These are phyloP conservation scores for Halophytophthora batemanensis DNA, from an alignment of 352 stramenopile genomes.

Conservation along the genomic window DNA sequence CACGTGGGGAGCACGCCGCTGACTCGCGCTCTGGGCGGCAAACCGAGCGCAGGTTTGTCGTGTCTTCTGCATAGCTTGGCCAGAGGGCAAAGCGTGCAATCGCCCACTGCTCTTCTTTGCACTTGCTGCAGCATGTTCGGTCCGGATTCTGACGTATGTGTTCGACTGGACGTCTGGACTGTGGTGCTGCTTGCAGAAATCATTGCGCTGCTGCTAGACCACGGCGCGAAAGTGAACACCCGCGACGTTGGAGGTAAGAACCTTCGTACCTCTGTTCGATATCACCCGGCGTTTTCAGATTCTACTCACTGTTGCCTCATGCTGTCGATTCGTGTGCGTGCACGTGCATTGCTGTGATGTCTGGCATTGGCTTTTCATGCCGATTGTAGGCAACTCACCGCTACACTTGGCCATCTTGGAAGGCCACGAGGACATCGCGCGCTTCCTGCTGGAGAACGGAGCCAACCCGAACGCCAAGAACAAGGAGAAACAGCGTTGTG, in stretches of 20 bases:
- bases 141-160: background rate
- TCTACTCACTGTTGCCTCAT: too few species aligned
- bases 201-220: slow-evolving; percentile 57
- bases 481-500: slow-evolving; percentile 47
- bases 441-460: slow-evolving; percentile 54
- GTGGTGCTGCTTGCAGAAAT: slow-evolving; percentile 32
- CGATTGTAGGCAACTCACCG: slow-evolving; percentile 52
- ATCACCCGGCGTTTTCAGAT: too few species aligned
- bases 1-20: slow-evolving; percentile 59
- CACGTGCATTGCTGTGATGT: background rate
- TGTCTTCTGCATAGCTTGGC: background rate
- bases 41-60: slow-evolving; percentile 45
- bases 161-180: too few species aligned
- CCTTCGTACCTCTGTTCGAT: background rate
- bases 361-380: background rate
- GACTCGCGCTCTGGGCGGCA: slow-evolving; percentile 54
- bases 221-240: slow-evolving; percentile 51
- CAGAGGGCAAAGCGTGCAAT: too few species aligned
- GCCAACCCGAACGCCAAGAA: slow-evolving; percentile 56
- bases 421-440: slow-evolving; percentile 58
- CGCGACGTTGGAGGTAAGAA: slow-evolving; percentile 39
- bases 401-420: slow-evolving; percentile 67
- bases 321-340: background rate
- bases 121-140: too few species aligned
- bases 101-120: too few species aligned